These are phyloP conservation scores for Colletotrichum phormii DNA, from an alignment of 2,329 filamentous ascomycete genomes.

Conservation along the genomic window DNA sequence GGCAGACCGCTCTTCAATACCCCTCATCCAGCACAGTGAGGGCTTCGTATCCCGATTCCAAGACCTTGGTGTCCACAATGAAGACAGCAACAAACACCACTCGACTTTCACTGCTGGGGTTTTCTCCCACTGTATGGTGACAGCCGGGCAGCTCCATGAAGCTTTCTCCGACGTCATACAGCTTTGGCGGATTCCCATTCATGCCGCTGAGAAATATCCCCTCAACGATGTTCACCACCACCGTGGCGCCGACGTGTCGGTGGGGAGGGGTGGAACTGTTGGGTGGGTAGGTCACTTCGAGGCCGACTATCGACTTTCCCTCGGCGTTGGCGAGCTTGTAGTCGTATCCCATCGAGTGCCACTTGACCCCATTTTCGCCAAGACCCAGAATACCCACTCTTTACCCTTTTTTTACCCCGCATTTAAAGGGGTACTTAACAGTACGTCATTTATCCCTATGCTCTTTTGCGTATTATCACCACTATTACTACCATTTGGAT, in stretches of 20 bases:
- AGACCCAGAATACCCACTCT: no score
- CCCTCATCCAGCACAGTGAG: neutral
- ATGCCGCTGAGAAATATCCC: constrained; percentile 59
- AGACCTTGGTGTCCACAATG: neutral
- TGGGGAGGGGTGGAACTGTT: constrained; percentile 55
- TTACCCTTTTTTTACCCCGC: no score
- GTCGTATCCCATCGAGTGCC: no score
- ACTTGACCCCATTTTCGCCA: no score
- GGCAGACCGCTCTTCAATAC: neutral
- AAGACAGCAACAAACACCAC: neutral
- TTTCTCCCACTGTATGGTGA: constrained; percentile 59
- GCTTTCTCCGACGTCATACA: constrained; percentile 50
- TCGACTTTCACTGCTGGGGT: constrained; percentile 47
- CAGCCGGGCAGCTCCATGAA: constrained; percentile 60
- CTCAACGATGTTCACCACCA: constrained; percentile 51
- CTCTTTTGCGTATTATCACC: no score
- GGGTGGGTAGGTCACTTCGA: constrained; percentile 51
- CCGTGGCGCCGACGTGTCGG: constrained; percentile 56
- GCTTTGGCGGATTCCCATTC: constrained; percentile 56
- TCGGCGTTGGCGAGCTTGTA: constrained; percentile 52
- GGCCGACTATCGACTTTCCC: constrained; percentile 52
- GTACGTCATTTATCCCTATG: no score
- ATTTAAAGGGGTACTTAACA: no score
- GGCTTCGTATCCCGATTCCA: neutral
- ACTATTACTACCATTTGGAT: no score